phyloP scores from a whole-genome alignment of 257 asterid species.

The Solanum chiquidenum region DNA sequence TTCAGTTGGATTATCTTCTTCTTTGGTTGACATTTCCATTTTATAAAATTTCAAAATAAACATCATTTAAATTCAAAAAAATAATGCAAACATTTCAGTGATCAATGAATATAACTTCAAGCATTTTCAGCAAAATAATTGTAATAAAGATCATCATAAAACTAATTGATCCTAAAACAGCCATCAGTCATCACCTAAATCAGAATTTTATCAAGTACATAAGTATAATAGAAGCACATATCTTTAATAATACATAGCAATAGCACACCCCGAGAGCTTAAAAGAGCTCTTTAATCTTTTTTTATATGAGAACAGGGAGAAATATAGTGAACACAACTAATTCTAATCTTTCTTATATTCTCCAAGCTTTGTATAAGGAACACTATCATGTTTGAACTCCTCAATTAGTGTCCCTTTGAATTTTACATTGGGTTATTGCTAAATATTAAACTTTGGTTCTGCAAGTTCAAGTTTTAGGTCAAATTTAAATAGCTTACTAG shows the following conservation, averaged over 20 bases:
- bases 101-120: background rate
- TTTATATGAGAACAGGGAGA: no score
- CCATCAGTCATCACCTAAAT: background rate
- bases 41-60: background rate
- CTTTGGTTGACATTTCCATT: background rate
- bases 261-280: no score
- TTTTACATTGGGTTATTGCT: no score
- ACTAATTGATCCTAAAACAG: background rate
- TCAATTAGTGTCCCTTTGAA: no score
- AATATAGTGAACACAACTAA: no score
- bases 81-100: background rate
- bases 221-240: no score
- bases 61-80: background rate
- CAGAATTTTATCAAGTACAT: background rate
- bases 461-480: constrained; percentile 7
- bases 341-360: no score
- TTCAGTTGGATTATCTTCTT: no score
- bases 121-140: background rate
- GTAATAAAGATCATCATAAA: background rate
- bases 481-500: background rate
- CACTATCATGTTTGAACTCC: no score
- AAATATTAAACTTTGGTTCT: constrained; percentile 19
- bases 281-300: no score
- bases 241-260: no score
- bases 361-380: no score